These are phyloP conservation scores for Mortierella sp. DNA, from an alignment of 371 early-diverging fungal genomes.

Conservation along the genomic window DNA sequence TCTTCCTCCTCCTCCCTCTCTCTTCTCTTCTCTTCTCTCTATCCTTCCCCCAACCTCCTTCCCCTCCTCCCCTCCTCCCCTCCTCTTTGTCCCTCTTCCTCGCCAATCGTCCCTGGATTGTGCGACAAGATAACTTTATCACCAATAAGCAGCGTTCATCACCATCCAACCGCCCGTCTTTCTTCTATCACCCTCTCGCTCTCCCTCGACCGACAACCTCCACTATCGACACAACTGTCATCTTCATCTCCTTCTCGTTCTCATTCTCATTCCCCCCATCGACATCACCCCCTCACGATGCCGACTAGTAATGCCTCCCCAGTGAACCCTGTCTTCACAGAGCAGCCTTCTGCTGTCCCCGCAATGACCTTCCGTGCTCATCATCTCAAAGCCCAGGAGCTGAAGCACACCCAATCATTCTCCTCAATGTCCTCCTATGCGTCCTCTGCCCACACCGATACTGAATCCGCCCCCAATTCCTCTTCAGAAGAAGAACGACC, in stretches of 20 bases:
- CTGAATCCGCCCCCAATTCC: slow-evolving; percentile 16
- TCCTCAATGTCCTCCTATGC: slow-evolving; percentile 55
- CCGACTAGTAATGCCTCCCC: slow-evolving; percentile 8
- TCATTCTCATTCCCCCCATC: background rate
- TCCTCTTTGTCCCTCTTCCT: background rate
- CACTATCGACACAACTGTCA: background rate
- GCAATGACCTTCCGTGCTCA: slow-evolving; percentile 52
- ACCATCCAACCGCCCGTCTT: background rate
- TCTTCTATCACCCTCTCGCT: background rate
- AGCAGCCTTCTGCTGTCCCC: slow-evolving; percentile 21
- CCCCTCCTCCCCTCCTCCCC: background rate
- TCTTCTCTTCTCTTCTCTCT: background rate
- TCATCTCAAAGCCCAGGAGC: slow-evolving; percentile 46
- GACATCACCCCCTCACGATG: background rate
- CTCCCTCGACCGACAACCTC: background rate
- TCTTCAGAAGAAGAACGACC: slow-evolving; percentile 22
- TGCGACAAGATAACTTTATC: slow-evolving; percentile 20
- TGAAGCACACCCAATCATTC: slow-evolving; percentile 43
- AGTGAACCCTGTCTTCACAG: slow-evolving; percentile 3
- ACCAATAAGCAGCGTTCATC: slow-evolving; percentile 1
- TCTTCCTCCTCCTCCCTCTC: background rate
- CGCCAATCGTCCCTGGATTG: background rate
- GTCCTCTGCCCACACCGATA: slow-evolving; percentile 37
- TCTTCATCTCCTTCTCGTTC: background rate
- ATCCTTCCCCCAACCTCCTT: background rate